Evolutionary conservation across 305 asterid species (phyloP), one percentile per base, ranked within the genome.

Genomic region (Fraxinus nigra): DNA sequence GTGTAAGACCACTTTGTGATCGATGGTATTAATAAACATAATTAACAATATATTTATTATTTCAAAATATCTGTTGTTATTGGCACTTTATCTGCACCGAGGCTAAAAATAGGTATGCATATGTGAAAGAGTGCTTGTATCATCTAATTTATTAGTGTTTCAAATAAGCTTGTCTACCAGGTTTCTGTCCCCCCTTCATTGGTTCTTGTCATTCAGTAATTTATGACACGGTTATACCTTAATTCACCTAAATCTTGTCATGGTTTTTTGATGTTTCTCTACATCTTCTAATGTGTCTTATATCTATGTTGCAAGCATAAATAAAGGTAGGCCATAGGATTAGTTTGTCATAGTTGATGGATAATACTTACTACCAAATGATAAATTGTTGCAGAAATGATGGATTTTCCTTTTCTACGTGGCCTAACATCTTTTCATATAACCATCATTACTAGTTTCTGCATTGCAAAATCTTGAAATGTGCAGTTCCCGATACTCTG

Each of bases 91-190:
- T 24, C 33, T 61, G 72, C 72, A 61, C 72, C 3, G 72, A 22
- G 14, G 30, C 75, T 69, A 69, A 38, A 4, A 65, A 38, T 33
- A 18, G 35, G 72, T 28, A 22, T 48, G 76, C 35, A 33, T 75
- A 43, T 85, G 82, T 40, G 59, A 59, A 75, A 33, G 48, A 28
- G 65, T 56, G 59, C 65, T 37, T 32, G 65, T 3, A 82, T 77
- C 65, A 56, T 72, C 82, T 38, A 28, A 61, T 75, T 32, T 2
- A 33, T 40, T 43, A 33, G 61, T 85, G 82, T 56, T 79, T 70
- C 37, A 18, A 14, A 40, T 32, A 38, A 56, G 59, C 74, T 28
- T 1, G 18, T 32, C 7, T 32, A 3, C 73, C 40, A 16, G 61
- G 69, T 76, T 81, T 63, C 75, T 4, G 33, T 67, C 75, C 75